Conservation (phyloP, 2,329 filamentous ascomycete genomes). For the Huntiella moniliformis region DNA sequence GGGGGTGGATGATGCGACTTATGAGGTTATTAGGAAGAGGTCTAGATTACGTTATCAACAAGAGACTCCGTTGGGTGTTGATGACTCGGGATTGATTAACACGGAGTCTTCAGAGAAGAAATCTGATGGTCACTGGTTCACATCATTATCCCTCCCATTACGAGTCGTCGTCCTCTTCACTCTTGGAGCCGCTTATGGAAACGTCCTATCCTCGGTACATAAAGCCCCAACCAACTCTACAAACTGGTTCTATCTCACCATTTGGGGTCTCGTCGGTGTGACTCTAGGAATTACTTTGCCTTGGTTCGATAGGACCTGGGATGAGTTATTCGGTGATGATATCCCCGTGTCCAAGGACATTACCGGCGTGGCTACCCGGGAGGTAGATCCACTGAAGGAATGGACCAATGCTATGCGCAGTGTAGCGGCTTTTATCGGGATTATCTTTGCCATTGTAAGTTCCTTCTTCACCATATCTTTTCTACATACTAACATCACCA, state of each 20-base stretch:
- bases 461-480: not conserved
- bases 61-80: not conserved
- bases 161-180: constrained; percentile 51
- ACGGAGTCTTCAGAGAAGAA: too few species aligned
- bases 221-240: not conserved
- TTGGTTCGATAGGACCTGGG: constrained; percentile 64
- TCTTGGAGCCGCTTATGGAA: constrained; percentile 39
- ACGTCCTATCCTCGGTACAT: constrained; percentile 5
- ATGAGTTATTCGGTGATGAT: constrained; percentile 27
- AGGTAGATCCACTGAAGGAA: constrained; percentile 33
- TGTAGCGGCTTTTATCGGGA: constrained; percentile 41
- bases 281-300: constrained; percentile 63
- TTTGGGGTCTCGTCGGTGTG: constrained; percentile 71
- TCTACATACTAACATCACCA: not conserved
- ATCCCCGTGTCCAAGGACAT: constrained; percentile 18
- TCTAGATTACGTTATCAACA: constrained; percentile 16
- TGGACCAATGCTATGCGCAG: constrained; percentile 50
- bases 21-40: constrained; percentile 25
- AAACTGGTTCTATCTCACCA: constrained; percentile 48
- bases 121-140: constrained; percentile 1
- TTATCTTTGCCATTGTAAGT: constrained; percentile 52
- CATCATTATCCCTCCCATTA: constrained; percentile 31
- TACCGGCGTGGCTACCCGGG: constrained; percentile 12
- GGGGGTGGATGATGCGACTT: constrained; percentile 26
- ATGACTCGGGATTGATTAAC: not conserved